A percentile compares a stretch with the other conserved stretches of the same genome.
Evolutionary conservation across 176 grass and related monocot genomes (phyloP).

Genomic region (Eragrostis curvula): DNA sequence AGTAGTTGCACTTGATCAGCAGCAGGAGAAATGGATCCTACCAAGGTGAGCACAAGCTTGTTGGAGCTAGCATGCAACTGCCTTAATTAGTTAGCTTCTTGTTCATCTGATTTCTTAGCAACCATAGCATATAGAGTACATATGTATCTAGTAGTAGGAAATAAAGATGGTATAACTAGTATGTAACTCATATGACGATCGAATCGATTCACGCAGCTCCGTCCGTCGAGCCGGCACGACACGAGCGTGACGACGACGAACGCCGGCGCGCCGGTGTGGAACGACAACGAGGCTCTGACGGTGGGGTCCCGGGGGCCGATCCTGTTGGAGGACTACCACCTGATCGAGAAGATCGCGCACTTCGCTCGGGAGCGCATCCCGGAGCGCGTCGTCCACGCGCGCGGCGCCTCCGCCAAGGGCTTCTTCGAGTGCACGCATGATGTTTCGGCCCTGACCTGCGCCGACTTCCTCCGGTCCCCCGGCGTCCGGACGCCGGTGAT

Average conservation of each 20-base stretch:
- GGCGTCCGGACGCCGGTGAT: conserved; percentile 65
- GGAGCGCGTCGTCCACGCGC: conserved; percentile 84
- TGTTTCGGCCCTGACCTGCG: conserved; percentile 65
- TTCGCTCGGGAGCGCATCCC: conserved; percentile 92
- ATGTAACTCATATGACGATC: too few species aligned
- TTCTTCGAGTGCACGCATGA: conserved; percentile 94
- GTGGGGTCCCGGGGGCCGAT: conserved; percentile 73
- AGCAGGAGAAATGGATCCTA: conserved; percentile 35
- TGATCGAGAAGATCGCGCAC: conserved; percentile 84
- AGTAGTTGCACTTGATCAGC: neutral
- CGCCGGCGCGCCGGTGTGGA: conserved; percentile 80
- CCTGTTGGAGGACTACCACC: conserved; percentile 86
- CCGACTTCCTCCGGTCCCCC: conserved; percentile 81
- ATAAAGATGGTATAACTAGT: too few species aligned
- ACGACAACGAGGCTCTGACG: conserved; percentile 90
- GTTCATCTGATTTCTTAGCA: too few species aligned
- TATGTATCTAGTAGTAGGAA: too few species aligned
- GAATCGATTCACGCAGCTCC: too few species aligned
- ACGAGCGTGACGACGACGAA: conserved; percentile 81
- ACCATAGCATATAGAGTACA: too few species aligned
- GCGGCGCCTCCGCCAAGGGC: conserved; percentile 85
- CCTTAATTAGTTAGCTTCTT: too few species aligned
- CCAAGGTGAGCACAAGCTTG: conserved; percentile 28
- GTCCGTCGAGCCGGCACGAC: conserved; percentile 80
- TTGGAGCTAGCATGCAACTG: too few species aligned